Conservation (phyloP, 345 rosid species). For the Hypericum perforatum region DNA sequence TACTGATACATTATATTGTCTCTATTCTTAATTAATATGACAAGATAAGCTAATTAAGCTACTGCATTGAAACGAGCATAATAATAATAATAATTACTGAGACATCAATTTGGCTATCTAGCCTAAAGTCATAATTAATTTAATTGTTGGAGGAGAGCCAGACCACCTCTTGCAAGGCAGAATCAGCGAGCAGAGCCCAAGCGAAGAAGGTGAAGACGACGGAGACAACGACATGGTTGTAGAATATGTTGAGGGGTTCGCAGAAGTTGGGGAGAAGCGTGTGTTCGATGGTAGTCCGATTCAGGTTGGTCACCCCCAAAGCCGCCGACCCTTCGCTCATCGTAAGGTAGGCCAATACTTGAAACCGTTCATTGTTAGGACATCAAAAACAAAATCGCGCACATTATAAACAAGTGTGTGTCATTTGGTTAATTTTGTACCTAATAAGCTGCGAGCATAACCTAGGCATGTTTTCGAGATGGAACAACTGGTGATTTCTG, state of each 20-base stretch:
- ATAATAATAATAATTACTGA: no score
- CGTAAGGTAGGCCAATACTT: constrained; percentile 59
- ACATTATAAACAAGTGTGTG: no score
- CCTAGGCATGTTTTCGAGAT: constrained; percentile 63
- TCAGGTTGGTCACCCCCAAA: constrained; percentile 67
- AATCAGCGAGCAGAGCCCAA: constrained; percentile 41
- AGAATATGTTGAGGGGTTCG: constrained; percentile 57
- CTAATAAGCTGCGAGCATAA: constrained; percentile 71
- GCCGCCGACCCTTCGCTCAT: constrained; percentile 80
- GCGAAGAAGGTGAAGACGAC: constrained; percentile 56
- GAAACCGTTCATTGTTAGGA: constrained; percentile 3
- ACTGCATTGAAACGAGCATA: no score
- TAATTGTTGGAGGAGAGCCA: constrained; percentile 35
- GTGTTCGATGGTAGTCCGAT: constrained; percentile 63
- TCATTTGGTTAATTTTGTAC: constrained; percentile 14
- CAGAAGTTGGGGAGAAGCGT: constrained; percentile 75
- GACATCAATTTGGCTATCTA: no score
- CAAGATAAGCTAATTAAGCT: no score
- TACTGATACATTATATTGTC: no score
- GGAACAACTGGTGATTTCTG: constrained; percentile 38
- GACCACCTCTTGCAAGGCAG: constrained; percentile 45
- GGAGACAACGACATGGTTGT: constrained; percentile 60
- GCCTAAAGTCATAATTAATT: background rate
- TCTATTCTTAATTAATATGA: no score
- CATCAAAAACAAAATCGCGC: background rate